phyloP scores from a whole-genome alignment of 2,329 filamentous ascomycete genomes.

The Scedosporium minutisporum region DNA sequence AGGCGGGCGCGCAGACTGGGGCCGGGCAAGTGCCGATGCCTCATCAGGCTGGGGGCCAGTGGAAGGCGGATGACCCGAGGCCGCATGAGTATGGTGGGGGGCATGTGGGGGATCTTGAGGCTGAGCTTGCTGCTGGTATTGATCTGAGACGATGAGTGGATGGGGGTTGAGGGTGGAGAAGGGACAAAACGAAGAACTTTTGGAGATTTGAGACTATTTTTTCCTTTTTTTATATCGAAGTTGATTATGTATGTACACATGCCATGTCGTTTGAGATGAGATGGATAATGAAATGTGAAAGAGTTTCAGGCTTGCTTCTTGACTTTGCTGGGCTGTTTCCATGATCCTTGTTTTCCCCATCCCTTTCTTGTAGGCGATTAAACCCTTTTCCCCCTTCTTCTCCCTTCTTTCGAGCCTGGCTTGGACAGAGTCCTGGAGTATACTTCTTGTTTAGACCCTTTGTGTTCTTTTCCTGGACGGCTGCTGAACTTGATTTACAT shows the following conservation, averaged over 20 bases:
- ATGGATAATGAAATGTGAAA: too few relatives aligned
- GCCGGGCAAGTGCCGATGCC: conserved; percentile 44
- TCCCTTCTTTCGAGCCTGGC: too few relatives aligned
- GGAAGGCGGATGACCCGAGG: conserved; percentile 50
- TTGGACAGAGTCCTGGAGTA: too few relatives aligned
- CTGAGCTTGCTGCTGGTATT: conserved; percentile 49
- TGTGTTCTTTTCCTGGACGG: too few relatives aligned
- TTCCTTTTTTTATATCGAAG: background rate
- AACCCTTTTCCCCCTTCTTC: too few relatives aligned
- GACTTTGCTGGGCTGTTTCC: too few relatives aligned
- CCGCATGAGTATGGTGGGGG: conserved; percentile 45
- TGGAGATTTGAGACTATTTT: background rate
- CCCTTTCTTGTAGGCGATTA: too few relatives aligned
- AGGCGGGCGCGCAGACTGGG: conserved; percentile 25
- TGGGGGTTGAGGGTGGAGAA: background rate
- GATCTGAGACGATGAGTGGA: conserved; percentile 25
- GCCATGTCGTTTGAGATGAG: too few relatives aligned
- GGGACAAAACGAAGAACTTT: background rate
- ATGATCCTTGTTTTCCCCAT: too few relatives aligned
- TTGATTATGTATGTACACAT: background rate
- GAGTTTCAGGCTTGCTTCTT: too few relatives aligned
- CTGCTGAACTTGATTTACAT: too few relatives aligned
- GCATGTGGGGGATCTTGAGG: conserved; percentile 42
- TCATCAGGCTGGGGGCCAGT: conserved; percentile 33
- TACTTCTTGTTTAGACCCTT: too few relatives aligned